Evolutionary conservation across 495 filamentous ascomycete species (phyloP), one percentile per base, ranked within the genome.

Genomic region (Neurospora sp.): DNA sequence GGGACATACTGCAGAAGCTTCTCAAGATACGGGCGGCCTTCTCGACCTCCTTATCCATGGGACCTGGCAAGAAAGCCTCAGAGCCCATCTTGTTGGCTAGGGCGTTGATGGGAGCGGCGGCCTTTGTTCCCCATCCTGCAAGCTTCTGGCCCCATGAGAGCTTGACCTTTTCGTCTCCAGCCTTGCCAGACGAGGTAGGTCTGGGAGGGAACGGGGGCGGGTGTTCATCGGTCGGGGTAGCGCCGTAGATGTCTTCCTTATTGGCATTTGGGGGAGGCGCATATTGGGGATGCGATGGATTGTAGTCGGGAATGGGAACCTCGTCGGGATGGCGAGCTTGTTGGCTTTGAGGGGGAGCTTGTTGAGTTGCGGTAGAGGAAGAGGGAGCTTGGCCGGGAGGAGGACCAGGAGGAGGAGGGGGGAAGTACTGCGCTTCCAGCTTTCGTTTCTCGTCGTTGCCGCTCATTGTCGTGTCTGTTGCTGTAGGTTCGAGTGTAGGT

Each of bases 21-120:
- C 88, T 87, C 70, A 96, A 77, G 36, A 96, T 96, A 11, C 92
- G 85, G 59, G 93, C 93, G 10, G 92, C 92, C 83, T 96, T 95
- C 75, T 96, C 92, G 82, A 89, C 90, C 84, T 96, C 93, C 81
- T 90, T 92, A 76, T 95, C 93, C 71, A 96, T 82, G 1, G 89
- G 88, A 72, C 90, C 89, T 17, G 93, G 92, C 87, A 92, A 90
- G 80, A 94, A 93, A 31, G 90, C 88, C 76, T 95, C 92, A 70
- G 79, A 78, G 69, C 81, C 82, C 38, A 83, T 74, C 75, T 89
- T 89, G 81, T 92, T 89, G 5, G 88, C 90, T 1, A 93, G 81
- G 24, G 85, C 87, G 74, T 93, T 93, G 72, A 93, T 87, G 2
- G 92, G 91, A 15, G 85, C 86, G 3, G 88, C 89, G 13, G 81